A percentile compares a stretch with the other conserved stretches of the same genome.
phyloP scores from a whole-genome alignment of 345 rosid genomes.

The Salix brachista region DNA sequence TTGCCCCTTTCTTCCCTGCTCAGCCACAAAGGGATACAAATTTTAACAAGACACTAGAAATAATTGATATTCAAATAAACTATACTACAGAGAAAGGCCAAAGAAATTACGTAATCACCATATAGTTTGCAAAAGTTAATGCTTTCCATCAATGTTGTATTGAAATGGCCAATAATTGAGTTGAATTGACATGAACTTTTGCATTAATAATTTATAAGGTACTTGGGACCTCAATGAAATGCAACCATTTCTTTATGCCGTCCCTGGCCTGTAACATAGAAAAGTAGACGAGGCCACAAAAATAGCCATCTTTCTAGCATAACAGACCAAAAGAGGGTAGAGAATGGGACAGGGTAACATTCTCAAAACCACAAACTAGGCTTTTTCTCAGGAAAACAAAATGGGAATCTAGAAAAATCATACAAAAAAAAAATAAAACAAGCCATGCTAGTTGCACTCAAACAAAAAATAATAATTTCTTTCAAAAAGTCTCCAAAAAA shows the following conservation, averaged over 20 bases:
- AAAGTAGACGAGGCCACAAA: background rate
- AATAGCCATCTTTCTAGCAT: background rate
- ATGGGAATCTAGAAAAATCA: background rate
- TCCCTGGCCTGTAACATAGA: background rate
- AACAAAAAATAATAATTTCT: background rate
- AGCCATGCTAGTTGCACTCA: slow-evolving; percentile 1
- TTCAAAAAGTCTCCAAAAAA: slow-evolving; percentile 2
- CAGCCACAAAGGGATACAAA: slow-evolving; percentile 19
- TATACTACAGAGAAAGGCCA: slow-evolving; percentile 13
- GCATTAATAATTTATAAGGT: background rate
- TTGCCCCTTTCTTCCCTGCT: slow-evolving; percentile 68
- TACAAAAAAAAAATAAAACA: background rate
- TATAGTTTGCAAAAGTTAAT: slow-evolving; percentile 2
- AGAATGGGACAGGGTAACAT: background rate
- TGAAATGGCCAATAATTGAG: slow-evolving; percentile 4
- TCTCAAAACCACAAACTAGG: background rate
- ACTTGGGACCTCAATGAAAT: background rate
- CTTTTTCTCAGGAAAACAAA: too few relatives aligned
- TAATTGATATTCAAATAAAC: background rate
- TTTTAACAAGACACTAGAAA: slow-evolving; percentile 5
- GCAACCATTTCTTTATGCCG: background rate
- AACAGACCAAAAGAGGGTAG: background rate
- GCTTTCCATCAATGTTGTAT: background rate
- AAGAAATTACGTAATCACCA: slow-evolving; percentile 10
- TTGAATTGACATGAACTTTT: background rate